Conservation (phyloP, 2,329 filamentous ascomycete species). For the Zymoseptoria tritici region DNA sequence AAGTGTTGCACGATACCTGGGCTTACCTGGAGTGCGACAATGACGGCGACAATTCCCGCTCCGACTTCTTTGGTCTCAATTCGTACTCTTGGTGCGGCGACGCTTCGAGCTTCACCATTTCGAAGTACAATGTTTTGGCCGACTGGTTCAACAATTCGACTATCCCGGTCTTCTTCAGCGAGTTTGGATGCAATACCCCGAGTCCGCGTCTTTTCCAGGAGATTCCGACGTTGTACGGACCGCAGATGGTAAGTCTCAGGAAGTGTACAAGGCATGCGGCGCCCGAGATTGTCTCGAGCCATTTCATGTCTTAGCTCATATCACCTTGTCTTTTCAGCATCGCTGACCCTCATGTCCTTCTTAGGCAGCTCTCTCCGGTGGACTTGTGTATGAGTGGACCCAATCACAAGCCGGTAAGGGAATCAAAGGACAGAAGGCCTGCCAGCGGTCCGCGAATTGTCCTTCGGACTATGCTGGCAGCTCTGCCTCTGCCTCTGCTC, state of each 20-base stretch:
- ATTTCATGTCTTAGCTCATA: no score
- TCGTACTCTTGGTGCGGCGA: conserved; percentile 68
- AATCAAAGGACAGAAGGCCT: no score
- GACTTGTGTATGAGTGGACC: conserved; percentile 74
- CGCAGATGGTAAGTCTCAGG: conserved; percentile 47
- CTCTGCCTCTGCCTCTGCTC: no score
- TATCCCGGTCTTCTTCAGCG: conserved; percentile 74
- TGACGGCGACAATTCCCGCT: conserved; percentile 50
- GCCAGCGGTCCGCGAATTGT: no score
- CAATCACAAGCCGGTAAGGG: conserved; percentile 52
- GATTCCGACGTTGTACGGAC: conserved; percentile 62
- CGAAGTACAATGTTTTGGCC: conserved; percentile 57
- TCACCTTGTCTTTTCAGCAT: no score
- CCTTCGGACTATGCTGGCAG: no score
- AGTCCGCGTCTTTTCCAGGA: conserved; percentile 69
- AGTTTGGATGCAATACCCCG: conserved; percentile 70
- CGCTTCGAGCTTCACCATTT: conserved; percentile 54
- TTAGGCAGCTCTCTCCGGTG: conserved; percentile 58
- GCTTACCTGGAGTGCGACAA: conserved; percentile 64
- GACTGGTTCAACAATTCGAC: conserved; percentile 57
- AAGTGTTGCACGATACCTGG: conserved; percentile 65
- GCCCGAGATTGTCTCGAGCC: no score
- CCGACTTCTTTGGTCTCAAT: conserved; percentile 72
- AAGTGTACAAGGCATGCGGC: no score
- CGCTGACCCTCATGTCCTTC: no score